A percentile compares a stretch with the other conserved stretches of the same genome.
Evolutionary conservation across 2,329 filamentous ascomycete genomes (phyloP).

Genomic region (Diaporthe helianthi): DNA sequence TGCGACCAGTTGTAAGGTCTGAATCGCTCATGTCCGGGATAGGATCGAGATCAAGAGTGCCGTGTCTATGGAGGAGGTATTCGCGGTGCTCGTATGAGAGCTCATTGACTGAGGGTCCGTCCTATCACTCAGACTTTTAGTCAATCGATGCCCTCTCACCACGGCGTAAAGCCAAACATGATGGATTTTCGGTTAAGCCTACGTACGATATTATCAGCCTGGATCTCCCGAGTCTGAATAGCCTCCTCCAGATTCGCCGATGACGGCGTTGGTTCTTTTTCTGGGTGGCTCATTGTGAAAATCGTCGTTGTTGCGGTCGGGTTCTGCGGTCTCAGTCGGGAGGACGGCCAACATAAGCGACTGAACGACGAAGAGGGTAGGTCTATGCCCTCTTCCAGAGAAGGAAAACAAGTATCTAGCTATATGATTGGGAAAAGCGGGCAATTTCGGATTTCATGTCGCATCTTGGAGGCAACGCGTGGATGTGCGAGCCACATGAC

Average conservation of each 20-base stretch:
- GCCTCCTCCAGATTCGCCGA: constrained; percentile 29
- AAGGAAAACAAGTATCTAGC: not conserved
- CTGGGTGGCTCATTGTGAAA: constrained; percentile 25
- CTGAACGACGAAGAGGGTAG: not conserved
- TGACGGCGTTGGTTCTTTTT: constrained; percentile 23
- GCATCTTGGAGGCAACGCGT: not conserved
- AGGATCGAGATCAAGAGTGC: constrained; percentile 60
- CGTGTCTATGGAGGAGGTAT: constrained; percentile 59
- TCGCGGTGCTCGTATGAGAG: constrained; percentile 53
- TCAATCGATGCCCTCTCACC: not conserved
- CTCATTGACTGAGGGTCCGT: constrained; percentile 27
- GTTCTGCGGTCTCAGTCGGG: not conserved
- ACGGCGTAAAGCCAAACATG: not conserved
- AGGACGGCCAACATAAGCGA: not conserved
- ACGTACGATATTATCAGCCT: constrained; percentile 28
- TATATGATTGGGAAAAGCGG: not conserved
- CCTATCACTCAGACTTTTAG: constrained; percentile 11
- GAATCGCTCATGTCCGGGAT: constrained; percentile 56
- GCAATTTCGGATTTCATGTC: constrained; percentile 5
- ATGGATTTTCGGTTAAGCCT: not conserved
- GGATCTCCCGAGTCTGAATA: not conserved
- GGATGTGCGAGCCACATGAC: constrained; percentile 3
- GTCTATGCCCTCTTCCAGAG: not conserved
- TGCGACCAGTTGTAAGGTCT: constrained; percentile 62
- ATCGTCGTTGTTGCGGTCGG: not conserved